These are phyloP conservation scores for Ustilago crameri DNA, from an alignment of 1,284 basidiomycete genomes.

Conservation along the genomic window DNA sequence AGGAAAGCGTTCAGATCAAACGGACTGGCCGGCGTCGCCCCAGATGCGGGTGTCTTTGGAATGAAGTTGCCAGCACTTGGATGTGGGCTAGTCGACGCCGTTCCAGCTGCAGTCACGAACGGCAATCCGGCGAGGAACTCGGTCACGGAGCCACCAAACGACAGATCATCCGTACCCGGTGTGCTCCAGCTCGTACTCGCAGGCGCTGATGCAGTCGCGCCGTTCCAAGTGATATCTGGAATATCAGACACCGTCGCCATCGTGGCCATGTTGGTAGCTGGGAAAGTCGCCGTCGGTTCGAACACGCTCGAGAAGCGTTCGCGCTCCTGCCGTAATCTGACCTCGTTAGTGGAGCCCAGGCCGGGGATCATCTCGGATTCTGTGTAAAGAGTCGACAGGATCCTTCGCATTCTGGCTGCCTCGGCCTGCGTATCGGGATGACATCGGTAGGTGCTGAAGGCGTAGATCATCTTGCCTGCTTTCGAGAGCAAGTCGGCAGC, in stretches of 20 bases:
- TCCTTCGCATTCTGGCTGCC: slow-evolving; percentile 26
- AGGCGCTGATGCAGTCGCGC: not conserved
- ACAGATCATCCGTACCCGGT: slow-evolving; percentile 23
- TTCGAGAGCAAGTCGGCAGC: slow-evolving; percentile 37
- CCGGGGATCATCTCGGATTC: slow-evolving; percentile 45
- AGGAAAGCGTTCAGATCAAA: slow-evolving; percentile 46
- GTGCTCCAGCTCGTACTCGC: slow-evolving; percentile 26
- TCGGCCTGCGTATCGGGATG: slow-evolving; percentile 39
- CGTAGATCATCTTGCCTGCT: slow-evolving; percentile 32
- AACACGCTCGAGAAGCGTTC: slow-evolving; percentile 29
- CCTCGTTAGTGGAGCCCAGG: slow-evolving; percentile 30
- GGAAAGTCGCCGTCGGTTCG: slow-evolving; percentile 24
- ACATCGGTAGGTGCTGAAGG: slow-evolving; percentile 38
- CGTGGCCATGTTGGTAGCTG: not conserved
- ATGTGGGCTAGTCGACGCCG: slow-evolving; percentile 16
- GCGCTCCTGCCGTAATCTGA: slow-evolving; percentile 23
- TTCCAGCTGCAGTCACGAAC: slow-evolving; percentile 16
- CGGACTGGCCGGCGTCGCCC: slow-evolving; percentile 12
- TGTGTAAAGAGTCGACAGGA: slow-evolving; percentile 19
- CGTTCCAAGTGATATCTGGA: slow-evolving; percentile 24
- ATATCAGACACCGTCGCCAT: slow-evolving; percentile 17
- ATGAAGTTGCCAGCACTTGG: slow-evolving; percentile 12
- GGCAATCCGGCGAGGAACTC: slow-evolving; percentile 34
- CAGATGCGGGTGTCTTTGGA: slow-evolving; percentile 27
- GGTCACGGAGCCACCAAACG: slow-evolving; percentile 22